Percentiles rank a stretch among this genome's conserved stretches.
phyloP scores from a whole-genome alignment of 306 rosid species.

The Vicia sativa region DNA sequence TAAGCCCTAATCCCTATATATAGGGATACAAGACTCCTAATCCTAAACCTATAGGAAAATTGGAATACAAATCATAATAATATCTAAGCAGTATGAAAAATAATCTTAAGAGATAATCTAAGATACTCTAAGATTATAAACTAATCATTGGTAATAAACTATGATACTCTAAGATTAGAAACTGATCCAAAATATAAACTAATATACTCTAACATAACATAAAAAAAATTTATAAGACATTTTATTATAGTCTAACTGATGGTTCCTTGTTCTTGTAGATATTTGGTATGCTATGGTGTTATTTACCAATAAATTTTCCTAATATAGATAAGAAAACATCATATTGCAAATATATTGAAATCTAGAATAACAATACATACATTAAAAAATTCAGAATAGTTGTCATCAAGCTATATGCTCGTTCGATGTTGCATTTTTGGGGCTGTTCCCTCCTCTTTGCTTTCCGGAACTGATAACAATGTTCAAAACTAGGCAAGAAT shows the following conservation, averaged over 20 bases:
- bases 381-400: neutral
- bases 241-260: neutral
- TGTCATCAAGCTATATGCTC: neutral
- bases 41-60: neutral
- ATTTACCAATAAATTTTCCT: conserved; percentile 7
- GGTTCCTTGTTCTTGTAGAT: neutral
- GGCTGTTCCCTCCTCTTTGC: neutral
- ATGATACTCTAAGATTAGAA: too few relatives aligned
- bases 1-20: neutral
- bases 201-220: neutral
- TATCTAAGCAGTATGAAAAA: neutral
- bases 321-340: neutral
- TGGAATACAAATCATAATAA: neutral
- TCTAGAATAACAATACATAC: neutral
- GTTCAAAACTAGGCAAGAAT: conserved; percentile 30
- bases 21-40: neutral
- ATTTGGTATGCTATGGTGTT: conserved; percentile 17
- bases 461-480: neutral
- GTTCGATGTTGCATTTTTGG: neutral
- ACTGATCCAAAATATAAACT: too few relatives aligned
- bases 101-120: neutral
- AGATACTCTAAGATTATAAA: conserved; percentile 4
- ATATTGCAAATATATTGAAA: neutral
- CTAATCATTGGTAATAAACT: neutral
- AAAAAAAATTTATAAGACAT: neutral